Evolutionary conservation across 1,284 basidiomycete species (phyloP).

Genomic region (Porodaedalea pini): DNA sequence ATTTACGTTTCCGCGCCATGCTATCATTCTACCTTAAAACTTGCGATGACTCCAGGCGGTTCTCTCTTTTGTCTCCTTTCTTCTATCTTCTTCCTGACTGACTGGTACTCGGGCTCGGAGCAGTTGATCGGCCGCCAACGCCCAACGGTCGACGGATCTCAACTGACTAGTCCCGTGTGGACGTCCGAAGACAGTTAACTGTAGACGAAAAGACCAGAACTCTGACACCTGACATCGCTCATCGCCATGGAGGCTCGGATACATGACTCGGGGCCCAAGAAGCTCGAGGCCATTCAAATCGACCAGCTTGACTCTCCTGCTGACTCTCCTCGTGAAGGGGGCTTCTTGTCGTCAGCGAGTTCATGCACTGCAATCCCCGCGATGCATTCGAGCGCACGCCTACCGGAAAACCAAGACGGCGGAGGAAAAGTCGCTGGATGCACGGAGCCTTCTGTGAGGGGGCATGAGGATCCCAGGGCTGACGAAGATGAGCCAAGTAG

Average conservation of each 20-base stretch:
- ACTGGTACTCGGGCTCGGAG: too few species aligned
- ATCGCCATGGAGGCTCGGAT: not conserved
- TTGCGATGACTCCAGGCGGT: too few species aligned
- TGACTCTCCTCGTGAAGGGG: not conserved
- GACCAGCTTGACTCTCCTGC: not conserved
- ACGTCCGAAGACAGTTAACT: not conserved
- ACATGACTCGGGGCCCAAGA: not conserved
- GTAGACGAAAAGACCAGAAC: not conserved
- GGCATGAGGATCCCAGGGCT: not conserved
- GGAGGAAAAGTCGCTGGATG: not conserved
- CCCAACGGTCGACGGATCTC: too few species aligned
- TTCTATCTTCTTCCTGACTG: too few species aligned
- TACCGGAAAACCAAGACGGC: not conserved
- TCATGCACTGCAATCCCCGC: not conserved
- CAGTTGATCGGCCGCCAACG: too few species aligned
- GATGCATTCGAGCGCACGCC: not conserved
- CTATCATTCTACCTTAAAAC: too few species aligned
- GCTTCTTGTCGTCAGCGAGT: not conserved
- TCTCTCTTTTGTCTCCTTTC: too few species aligned
- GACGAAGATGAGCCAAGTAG: slow-evolving; percentile 3
- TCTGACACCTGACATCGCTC: not conserved
- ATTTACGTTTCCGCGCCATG: too few species aligned
- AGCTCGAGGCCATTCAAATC: not conserved
- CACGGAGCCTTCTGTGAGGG: not conserved
- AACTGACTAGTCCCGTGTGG: too few species aligned